Conservation (phyloP, 2,329 filamentous ascomycete species). For the Cordyceps tenuipes region DNA sequence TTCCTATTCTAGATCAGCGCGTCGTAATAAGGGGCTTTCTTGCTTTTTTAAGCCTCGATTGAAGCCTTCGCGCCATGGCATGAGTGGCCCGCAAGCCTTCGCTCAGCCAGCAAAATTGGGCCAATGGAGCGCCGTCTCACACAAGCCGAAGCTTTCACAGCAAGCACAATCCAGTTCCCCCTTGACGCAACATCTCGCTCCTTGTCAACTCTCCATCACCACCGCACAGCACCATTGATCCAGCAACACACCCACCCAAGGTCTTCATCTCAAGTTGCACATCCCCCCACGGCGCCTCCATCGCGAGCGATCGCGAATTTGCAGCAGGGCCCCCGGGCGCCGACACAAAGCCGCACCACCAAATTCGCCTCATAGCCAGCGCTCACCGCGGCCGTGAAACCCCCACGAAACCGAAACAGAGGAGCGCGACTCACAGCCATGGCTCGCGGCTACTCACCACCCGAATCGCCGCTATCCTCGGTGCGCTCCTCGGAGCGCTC, state of each 20-base stretch:
- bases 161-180: slow-evolving; percentile 6
- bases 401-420: neutral
- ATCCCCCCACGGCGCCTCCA: slow-evolving; percentile 1
- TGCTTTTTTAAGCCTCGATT: too few species aligned
- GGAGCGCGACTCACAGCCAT: slow-evolving; percentile 17
- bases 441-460: slow-evolving; percentile 29
- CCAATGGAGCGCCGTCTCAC: slow-evolving; percentile 3
- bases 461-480: slow-evolving; percentile 41
- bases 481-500: slow-evolving; percentile 38
- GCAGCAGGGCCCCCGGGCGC: neutral
- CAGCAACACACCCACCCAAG: slow-evolving; percentile 1
- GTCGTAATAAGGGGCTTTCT: too few species aligned
- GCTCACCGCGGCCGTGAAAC: neutral
- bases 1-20: too few species aligned
- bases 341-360: neutral
- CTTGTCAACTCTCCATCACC: neutral
- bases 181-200: neutral
- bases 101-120: slow-evolving; percentile 8
- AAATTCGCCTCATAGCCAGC: neutral
- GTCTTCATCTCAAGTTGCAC: slow-evolving; percentile 12
- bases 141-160: neutral
- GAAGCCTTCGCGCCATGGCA: neutral
- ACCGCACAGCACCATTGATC: neutral
- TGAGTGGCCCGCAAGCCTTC: neutral
- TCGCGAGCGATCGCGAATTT: slow-evolving; percentile 7